phyloP scores from a whole-genome alignment of 345 rosid species.

The Tarenaya hassleriana region DNA sequence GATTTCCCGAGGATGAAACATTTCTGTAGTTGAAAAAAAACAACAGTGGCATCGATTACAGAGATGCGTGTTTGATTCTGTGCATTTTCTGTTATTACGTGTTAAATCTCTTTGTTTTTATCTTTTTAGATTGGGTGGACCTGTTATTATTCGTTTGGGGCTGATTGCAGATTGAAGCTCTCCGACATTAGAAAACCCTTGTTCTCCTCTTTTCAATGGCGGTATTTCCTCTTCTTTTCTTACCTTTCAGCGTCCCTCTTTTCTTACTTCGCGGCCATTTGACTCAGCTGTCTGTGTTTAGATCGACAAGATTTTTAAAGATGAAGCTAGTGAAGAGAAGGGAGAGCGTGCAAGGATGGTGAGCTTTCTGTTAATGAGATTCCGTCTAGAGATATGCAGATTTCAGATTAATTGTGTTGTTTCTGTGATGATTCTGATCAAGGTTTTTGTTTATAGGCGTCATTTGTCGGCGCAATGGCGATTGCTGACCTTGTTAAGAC shows the following conservation, averaged over 20 bases:
- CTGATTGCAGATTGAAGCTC: slow-evolving; percentile 20
- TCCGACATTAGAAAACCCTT: not conserved
- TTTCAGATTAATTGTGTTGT: slow-evolving; percentile 19
- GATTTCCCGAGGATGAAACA: too few relatives aligned
- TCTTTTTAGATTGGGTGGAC: too few relatives aligned
- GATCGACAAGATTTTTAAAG: slow-evolving; percentile 70
- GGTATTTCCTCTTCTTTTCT: slow-evolving; percentile 19
- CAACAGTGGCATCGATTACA: too few relatives aligned
- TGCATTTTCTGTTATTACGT: too few relatives aligned
- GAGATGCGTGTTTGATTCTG: too few relatives aligned
- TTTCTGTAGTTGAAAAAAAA: too few relatives aligned
- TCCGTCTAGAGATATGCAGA: slow-evolving; percentile 3
- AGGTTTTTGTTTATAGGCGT: slow-evolving; percentile 42
- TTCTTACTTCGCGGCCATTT: not conserved
- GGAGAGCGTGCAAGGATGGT: slow-evolving; percentile 98
- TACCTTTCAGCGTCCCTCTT: not conserved
- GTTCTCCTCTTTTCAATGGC: slow-evolving; percentile 26
- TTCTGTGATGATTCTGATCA: slow-evolving; percentile 17
- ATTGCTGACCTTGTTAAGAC: slow-evolving; percentile 87
- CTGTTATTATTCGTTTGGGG: not conserved
- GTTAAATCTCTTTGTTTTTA: too few relatives aligned
- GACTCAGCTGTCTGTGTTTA: slow-evolving; percentile 20
- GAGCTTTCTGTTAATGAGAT: slow-evolving; percentile 14
- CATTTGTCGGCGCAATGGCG: slow-evolving; percentile 94
- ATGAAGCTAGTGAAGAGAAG: slow-evolving; percentile 93